These are phyloP conservation scores for Tagetes patula DNA, from an alignment of 129 eudicot genomes.

Conservation along the genomic window DNA sequence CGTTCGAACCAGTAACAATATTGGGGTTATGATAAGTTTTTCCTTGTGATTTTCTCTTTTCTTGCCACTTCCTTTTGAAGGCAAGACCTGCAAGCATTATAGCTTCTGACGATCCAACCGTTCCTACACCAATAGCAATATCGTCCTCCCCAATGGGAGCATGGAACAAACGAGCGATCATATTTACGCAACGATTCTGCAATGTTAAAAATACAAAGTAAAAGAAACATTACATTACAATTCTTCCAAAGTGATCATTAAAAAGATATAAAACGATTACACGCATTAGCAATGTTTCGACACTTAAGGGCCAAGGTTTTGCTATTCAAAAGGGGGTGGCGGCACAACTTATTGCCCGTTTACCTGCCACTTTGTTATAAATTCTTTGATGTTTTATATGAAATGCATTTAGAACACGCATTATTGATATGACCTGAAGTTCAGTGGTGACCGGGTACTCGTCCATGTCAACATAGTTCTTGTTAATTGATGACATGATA, in stretches of 20 bases:
- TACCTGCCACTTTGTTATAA: too few relatives aligned
- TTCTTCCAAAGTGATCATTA: too few relatives aligned
- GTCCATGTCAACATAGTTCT: constrained; percentile 75
- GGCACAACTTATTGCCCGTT: too few relatives aligned
- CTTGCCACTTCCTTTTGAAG: constrained; percentile 78
- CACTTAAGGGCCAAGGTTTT: too few relatives aligned
- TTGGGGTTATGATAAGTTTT: constrained; percentile 63
- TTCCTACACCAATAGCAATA: constrained; percentile 65
- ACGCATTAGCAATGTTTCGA: too few relatives aligned
- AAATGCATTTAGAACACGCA: neutral
- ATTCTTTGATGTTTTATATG: too few relatives aligned
- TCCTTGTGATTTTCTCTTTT: constrained; percentile 53
- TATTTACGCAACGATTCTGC: constrained; percentile 80
- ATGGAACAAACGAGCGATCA: constrained; percentile 72
- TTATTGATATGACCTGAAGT: constrained; percentile 49
- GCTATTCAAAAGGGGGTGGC: too few relatives aligned
- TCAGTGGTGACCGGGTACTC: constrained; percentile 88
- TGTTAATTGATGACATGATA: constrained; percentile 67
- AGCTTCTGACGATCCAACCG: constrained; percentile 86
- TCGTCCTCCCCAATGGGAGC: constrained; percentile 67
- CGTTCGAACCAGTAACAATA: constrained; percentile 76
- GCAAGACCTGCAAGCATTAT: constrained; percentile 92
- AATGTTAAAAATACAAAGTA: neutral
- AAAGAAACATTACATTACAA: too few relatives aligned
- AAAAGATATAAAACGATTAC: too few relatives aligned